Evolutionary conservation across 306 rosid genomes (phyloP).

Genomic region (Trichosanthes cucumerina): DNA sequence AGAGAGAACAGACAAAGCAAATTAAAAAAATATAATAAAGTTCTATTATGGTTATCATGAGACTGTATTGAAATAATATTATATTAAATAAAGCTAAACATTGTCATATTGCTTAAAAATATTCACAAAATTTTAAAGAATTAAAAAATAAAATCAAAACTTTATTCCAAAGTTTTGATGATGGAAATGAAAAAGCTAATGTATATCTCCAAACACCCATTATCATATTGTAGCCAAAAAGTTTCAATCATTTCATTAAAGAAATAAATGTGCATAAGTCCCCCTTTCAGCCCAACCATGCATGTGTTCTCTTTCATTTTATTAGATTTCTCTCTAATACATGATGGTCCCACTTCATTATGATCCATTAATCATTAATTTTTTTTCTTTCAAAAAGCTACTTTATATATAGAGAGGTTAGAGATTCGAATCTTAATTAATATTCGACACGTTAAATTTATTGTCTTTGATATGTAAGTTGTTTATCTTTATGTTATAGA

Average conservation of each 20-base stretch:
- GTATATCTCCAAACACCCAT: background rate
- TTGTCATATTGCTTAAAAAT: background rate
- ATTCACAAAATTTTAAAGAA: background rate
- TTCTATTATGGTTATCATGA: background rate
- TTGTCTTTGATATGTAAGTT: no score
- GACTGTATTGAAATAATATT: background rate
- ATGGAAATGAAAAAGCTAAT: background rate
- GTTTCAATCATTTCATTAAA: slow-evolving; percentile 11
- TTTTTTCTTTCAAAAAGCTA: background rate
- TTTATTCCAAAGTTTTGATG: background rate
- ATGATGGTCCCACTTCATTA: background rate
- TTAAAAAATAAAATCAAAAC: background rate
- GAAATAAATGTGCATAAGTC: slow-evolving; percentile 2
- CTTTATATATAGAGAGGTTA: background rate
- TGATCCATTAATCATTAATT: background rate
- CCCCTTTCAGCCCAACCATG: slow-evolving; percentile 9
- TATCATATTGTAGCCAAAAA: slow-evolving; percentile 5
- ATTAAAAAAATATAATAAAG: background rate
- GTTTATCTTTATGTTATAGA: no score
- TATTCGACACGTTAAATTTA: background rate
- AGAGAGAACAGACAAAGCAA: background rate
- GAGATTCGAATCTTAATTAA: background rate
- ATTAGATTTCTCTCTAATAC: background rate
- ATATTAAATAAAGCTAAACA: background rate
- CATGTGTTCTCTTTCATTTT: slow-evolving; percentile 4